Evolutionary conservation across 805 yeast genomes (phyloP).

Genomic region (Wickerhamomyces mucosus): DNA sequence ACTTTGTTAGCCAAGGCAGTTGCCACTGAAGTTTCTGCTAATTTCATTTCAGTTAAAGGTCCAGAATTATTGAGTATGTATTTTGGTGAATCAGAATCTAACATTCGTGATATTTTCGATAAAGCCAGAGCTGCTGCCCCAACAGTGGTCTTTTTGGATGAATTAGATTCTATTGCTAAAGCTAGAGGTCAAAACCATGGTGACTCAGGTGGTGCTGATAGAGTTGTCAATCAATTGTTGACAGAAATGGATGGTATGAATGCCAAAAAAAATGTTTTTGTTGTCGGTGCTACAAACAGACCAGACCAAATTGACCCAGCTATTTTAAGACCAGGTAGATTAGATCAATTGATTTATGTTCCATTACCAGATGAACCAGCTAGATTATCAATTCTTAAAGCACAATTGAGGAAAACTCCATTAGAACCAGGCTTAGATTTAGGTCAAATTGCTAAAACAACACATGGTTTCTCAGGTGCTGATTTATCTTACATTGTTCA

Average conservation of each 20-base stretch:
- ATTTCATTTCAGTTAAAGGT: slow-evolving; percentile 94
- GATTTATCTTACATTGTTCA: slow-evolving; percentile 95
- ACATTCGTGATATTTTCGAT: slow-evolving; percentile 95
- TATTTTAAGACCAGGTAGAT: slow-evolving; percentile 95
- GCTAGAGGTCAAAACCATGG: slow-evolving; percentile 89
- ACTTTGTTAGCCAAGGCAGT: slow-evolving; percentile 97
- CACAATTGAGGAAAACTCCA: slow-evolving; percentile 97
- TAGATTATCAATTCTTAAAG: slow-evolving; percentile 84
- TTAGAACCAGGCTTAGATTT: slow-evolving; percentile 94
- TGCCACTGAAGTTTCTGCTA: slow-evolving; percentile 98
- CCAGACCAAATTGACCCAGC: slow-evolving; percentile 99
- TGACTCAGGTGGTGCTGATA: slow-evolving; percentile 94
- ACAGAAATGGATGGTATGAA: slow-evolving; percentile 99
- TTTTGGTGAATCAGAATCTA: slow-evolving; percentile 98
- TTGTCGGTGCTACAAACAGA: slow-evolving; percentile 98
- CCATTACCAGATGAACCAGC: slow-evolving; percentile 97
- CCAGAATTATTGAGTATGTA: slow-evolving; percentile 97
- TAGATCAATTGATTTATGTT: slow-evolving; percentile 96
- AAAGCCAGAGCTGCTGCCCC: slow-evolving; percentile 99
- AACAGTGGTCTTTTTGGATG: slow-evolving; percentile 96
- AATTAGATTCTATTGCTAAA: slow-evolving; percentile 94
- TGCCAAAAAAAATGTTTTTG: slow-evolving; percentile 97
- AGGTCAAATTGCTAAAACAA: slow-evolving; percentile 79
- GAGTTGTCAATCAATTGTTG: slow-evolving; percentile 90
- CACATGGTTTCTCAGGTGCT: slow-evolving; percentile 99